Evolutionary conservation across 768 basidiomycete genomes (phyloP).

Genomic region (Tremella yokohamensis): DNA sequence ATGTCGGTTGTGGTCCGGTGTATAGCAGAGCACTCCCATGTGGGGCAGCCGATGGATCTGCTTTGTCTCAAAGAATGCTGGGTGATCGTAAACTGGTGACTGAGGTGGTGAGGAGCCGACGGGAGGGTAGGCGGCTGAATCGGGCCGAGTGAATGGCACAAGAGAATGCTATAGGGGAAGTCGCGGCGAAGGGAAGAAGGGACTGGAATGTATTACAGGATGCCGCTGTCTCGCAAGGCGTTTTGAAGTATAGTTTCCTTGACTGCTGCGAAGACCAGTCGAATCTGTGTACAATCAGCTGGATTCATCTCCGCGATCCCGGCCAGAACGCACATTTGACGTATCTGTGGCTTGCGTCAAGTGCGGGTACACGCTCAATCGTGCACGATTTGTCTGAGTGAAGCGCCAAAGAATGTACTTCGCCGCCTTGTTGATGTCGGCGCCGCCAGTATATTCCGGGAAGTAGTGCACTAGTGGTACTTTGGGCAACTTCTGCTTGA

Average conservation of each 20-base stretch:
- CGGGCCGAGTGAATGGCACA: no score
- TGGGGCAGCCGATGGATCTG: not conserved
- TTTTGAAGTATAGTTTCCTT: conserved; percentile 93
- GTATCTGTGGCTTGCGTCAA: conserved; percentile 87
- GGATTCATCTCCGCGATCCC: not conserved
- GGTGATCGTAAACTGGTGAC: not conserved
- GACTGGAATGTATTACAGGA: conserved; percentile 55
- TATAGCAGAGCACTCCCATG: no score
- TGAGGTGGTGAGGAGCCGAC: not conserved
- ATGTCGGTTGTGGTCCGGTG: no score
- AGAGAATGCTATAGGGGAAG: no score
- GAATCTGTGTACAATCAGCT: conserved; percentile 51
- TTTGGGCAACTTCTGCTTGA: conserved; percentile 69
- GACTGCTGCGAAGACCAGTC: conserved; percentile 76
- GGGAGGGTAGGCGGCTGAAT: not conserved
- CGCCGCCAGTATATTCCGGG: conserved; percentile 75
- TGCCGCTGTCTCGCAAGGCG: conserved; percentile 78
- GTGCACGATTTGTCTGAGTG: conserved; percentile 66
- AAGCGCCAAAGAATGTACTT: conserved; percentile 94
- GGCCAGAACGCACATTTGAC: conserved; percentile 60
- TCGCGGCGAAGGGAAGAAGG: not conserved
- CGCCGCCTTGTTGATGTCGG: conserved; percentile 88
- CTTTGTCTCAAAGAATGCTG: not conserved
- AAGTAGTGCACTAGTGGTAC: conserved; percentile 60
- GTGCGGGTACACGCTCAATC: conserved; percentile 80